Conservation (phyloP, 164 flowering plant species). For the Chimonanthus salicifolius region DNA sequence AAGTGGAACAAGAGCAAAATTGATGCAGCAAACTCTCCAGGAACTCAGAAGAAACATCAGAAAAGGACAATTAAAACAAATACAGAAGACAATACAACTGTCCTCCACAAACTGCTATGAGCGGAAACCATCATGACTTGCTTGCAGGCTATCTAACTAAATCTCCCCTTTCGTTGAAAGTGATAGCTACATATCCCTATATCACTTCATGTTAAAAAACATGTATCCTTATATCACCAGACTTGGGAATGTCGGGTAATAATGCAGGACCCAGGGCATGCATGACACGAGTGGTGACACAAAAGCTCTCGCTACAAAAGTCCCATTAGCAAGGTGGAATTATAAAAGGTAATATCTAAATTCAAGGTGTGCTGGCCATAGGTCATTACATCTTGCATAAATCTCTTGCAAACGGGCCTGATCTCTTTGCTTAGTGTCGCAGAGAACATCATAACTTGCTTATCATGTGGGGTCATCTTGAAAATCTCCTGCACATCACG, state of each 20-base stretch:
- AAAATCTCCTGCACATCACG: conserved; percentile 97
- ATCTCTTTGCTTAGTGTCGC: conserved; percentile 99
- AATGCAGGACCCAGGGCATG: not conserved
- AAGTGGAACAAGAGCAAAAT: not conserved
- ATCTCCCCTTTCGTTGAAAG: too few species aligned
- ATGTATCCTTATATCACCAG: not conserved
- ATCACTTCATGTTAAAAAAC: too few species aligned
- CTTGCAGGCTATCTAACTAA: too few species aligned
- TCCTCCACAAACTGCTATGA: too few species aligned
- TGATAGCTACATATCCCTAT: too few species aligned
- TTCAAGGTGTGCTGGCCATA: conserved; percentile 51
- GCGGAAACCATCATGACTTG: too few species aligned
- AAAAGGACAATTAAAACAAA: not conserved
- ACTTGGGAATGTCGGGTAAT: not conserved
- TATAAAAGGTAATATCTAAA: conserved; percentile 41
- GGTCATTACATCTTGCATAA: conserved; percentile 99
- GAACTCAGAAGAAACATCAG: not conserved
- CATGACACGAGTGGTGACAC: not conserved
- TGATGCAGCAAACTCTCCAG: not conserved
- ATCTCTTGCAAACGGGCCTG: conserved; percentile 97
- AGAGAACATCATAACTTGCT: conserved; percentile 99
- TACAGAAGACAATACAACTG: too few species aligned
- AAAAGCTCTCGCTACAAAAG: not conserved
- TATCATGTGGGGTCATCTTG: conserved; percentile 98
- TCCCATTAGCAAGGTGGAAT: conserved; percentile 29